Conservation (phyloP, 1,284 basidiomycete genomes). For the Mycosarcoma mackinlayi region DNA sequence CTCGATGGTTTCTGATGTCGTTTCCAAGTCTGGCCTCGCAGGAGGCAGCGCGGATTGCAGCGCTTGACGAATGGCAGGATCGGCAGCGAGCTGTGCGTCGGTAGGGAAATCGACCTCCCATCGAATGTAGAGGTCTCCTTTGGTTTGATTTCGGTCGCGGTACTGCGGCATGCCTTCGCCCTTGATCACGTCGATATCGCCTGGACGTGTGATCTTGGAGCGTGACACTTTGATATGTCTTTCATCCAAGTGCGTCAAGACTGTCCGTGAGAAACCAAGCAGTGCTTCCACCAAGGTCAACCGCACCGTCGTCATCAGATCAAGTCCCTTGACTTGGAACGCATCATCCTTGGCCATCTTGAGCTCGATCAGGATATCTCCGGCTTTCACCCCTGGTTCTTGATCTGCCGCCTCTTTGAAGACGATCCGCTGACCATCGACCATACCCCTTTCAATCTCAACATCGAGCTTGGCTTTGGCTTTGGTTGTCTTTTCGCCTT, state of each 20-base stretch:
- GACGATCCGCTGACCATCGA: conserved; percentile 84
- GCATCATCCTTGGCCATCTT: conserved; percentile 77
- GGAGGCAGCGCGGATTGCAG: conserved; percentile 49
- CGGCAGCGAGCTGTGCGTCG: conserved; percentile 44
- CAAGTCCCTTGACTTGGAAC: conserved; percentile 82
- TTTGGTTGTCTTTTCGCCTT: conserved; percentile 83
- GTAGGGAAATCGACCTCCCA: conserved; percentile 65
- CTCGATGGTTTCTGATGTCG: conserved; percentile 29
- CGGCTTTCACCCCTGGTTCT: conserved; percentile 55
- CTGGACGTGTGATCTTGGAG: conserved; percentile 54
- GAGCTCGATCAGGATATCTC: conserved; percentile 81
- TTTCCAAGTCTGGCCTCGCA: conserved; percentile 42
- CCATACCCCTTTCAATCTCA: conserved; percentile 86
- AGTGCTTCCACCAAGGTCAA: conserved; percentile 59
- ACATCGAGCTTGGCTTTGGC: conserved; percentile 77
- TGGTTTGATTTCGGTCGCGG: conserved; percentile 39
- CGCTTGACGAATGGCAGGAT: conserved; percentile 30
- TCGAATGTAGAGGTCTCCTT: conserved; percentile 59
- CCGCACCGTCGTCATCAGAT: conserved; percentile 77
- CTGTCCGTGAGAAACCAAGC: conserved; percentile 60
- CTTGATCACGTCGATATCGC: conserved; percentile 55
- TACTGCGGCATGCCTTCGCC: conserved; percentile 65
- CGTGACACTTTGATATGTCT: conserved; percentile 54
- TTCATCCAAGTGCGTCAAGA: conserved; percentile 65
- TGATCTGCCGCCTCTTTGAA: conserved; percentile 86